Evolutionary conservation across 148 eudicot genomes (phyloP), one percentile per base, ranked within the genome.

Genomic region (Rhododendron griersonianum): DNA sequence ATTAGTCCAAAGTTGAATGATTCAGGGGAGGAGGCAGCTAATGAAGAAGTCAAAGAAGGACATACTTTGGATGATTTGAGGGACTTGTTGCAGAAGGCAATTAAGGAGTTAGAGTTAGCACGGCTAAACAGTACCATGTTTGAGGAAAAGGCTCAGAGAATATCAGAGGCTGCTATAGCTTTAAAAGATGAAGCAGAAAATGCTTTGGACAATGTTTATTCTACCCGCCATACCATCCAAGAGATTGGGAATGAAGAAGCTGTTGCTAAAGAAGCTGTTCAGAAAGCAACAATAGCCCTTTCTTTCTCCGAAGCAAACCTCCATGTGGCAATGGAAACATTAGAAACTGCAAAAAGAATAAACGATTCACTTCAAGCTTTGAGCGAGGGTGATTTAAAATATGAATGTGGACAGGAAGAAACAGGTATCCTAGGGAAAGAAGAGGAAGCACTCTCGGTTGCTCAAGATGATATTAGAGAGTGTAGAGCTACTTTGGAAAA

Each of bases 231-330:
- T 85, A 59, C 85, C 84, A 90, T 97, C 81, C 90, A 93, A 88
- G 98, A 93, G 86, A 81, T 94, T 84, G 86, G 88, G 77, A 82
- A 87, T 85, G 94, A 95, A 86, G 99, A 97, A 91, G 61, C 84
- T 86, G 63, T 86, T 87, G 98, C 93, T 41, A 94, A 91, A 90
- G 98, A 94, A 88, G 89, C 90, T 89, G 92, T 95, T 87, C 93
- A 95, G 90, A 93, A 90, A 86, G 99, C 98, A 15, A 93, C 90
- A 47, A 88, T 91, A 91, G 95, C 93, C 73, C 93, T 97, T 89
- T 95, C 98, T 89, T 91, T 93, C 88, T 96, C 98, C 0, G 98
- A 95, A 84, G 96, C 95, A 37, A 93, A 95, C 89, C 93, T 93
- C 87, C 98, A 93, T 82, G 93, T 91, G 85, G 95, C 95, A 7